Percentiles rank a stretch among this genome's conserved stretches.
Conservation (phyloP, 2,329 filamentous ascomycete species). For the Apiospora aurea region DNA sequence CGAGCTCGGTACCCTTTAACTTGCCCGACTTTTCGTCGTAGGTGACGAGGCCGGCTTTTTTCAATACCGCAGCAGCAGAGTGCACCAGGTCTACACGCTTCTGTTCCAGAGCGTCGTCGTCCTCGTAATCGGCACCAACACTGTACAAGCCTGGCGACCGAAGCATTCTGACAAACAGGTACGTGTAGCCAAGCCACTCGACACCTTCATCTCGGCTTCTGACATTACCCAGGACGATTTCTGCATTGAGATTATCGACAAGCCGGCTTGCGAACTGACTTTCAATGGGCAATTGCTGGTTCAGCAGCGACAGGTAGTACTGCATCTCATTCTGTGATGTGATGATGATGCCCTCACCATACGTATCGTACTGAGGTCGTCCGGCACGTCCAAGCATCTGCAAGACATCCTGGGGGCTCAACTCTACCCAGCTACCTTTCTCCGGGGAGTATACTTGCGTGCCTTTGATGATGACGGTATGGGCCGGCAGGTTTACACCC, state of each 20-base stretch:
- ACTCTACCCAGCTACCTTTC: constrained; percentile 97
- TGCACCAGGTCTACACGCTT: constrained; percentile 98
- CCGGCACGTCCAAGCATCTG: constrained; percentile 99
- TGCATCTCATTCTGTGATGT: constrained; percentile 94
- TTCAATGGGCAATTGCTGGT: constrained; percentile 97
- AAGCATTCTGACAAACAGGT: constrained; percentile 97
- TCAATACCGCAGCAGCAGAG: constrained; percentile 85
- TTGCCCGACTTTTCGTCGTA: constrained; percentile 94
- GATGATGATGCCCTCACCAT: constrained; percentile 98
- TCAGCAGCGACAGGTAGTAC: constrained; percentile 95
- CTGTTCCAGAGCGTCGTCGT: constrained; percentile 90
- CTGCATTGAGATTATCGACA: constrained; percentile 95
- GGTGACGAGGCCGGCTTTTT: constrained; percentile 88
- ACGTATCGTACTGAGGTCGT: constrained; percentile 95
- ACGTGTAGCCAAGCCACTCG: constrained; percentile 99
- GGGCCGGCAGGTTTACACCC: constrained; percentile 97
- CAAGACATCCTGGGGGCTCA: constrained; percentile 95
- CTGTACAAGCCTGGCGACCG: constrained; percentile 94
- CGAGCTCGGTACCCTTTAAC: constrained; percentile 90
- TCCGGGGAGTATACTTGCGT: constrained; percentile 98
- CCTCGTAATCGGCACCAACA: constrained; percentile 93
- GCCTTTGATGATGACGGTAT: constrained; percentile 98
- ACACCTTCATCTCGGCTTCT: constrained; percentile 92
- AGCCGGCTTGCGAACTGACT: constrained; percentile 93
- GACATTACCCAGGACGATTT: constrained; percentile 93